phyloP scores from a whole-genome alignment of 2,329 filamentous ascomycete species.

The Neospermospora avenae region DNA sequence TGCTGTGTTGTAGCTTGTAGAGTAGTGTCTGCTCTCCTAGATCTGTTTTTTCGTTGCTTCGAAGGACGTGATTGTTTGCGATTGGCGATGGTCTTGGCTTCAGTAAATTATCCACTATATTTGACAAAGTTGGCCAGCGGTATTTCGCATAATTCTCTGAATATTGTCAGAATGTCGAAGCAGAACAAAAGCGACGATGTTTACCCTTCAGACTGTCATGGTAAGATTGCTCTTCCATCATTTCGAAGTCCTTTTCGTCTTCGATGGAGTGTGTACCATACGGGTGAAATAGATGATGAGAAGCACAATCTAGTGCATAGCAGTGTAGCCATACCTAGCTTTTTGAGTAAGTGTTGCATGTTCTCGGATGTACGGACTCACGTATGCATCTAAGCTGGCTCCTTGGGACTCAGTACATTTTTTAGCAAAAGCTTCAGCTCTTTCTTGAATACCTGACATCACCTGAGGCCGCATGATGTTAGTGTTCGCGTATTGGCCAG shows the following conservation, averaged over 20 bases:
- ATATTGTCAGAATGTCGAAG: not conserved
- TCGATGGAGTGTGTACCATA: constrained; percentile 59
- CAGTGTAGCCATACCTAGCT: constrained; percentile 49
- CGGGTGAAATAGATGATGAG: constrained; percentile 67
- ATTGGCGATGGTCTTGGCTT: constrained; percentile 48
- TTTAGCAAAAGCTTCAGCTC: constrained; percentile 53
- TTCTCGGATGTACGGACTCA: constrained; percentile 30
- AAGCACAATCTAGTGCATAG: constrained; percentile 67
- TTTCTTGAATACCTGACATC: constrained; percentile 54
- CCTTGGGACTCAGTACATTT: constrained; percentile 47
- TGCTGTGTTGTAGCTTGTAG: constrained; percentile 54
- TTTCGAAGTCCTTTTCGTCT: constrained; percentile 52
- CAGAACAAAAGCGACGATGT: constrained; percentile 27
- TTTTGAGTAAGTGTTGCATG: not conserved
- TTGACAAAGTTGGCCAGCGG: constrained; percentile 96
- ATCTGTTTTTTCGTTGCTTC: constrained; percentile 45
- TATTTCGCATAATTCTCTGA: constrained; percentile 45
- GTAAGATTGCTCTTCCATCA: constrained; percentile 67
- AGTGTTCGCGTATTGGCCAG: constrained; percentile 66
- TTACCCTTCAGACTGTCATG: constrained; percentile 65
- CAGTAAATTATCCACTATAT: constrained; percentile 91
- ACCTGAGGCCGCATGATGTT: constrained; percentile 58
- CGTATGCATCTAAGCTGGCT: constrained; percentile 58
- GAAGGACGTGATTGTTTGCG: constrained; percentile 56
- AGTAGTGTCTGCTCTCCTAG: constrained; percentile 55